These are phyloP conservation scores for Naganishia liquefaciens DNA, from an alignment of 1,284 basidiomycete genomes.

Conservation along the genomic window DNA sequence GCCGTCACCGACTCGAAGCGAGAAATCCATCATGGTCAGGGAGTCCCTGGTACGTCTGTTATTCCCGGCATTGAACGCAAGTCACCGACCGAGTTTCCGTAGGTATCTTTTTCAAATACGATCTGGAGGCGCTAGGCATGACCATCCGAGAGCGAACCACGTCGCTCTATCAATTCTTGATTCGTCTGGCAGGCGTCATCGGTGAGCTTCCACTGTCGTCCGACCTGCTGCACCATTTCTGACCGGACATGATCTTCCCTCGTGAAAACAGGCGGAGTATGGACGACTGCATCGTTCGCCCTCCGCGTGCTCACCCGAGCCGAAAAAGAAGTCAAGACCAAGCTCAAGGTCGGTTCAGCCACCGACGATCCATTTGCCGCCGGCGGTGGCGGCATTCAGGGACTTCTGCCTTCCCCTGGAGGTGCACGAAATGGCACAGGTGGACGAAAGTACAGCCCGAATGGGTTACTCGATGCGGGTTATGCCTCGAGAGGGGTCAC, in stretches of 20 bases:
- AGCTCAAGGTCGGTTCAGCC: conserved; percentile 33
- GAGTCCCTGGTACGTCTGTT: conserved; percentile 62
- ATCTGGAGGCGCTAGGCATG: conserved; percentile 85
- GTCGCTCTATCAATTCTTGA: conserved; percentile 74
- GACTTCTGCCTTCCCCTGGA: not conserved
- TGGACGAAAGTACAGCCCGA: conserved; percentile 3
- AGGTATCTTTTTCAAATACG: conserved; percentile 96
- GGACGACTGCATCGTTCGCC: conserved; percentile 54
- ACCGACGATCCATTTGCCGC: conserved; percentile 6
- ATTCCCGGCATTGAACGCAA: not conserved
- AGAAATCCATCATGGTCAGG: conserved; percentile 70
- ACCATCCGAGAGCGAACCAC: conserved; percentile 85
- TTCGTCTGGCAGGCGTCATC: conserved; percentile 61
- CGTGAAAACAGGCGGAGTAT: conserved; percentile 49
- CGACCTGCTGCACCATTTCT: not conserved
- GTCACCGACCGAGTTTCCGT: not conserved
- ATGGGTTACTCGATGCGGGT: not conserved
- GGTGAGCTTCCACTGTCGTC: conserved; percentile 41
- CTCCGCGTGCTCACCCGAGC: conserved; percentile 52
- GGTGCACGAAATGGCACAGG: conserved; percentile 11
- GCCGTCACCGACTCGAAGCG: conserved; percentile 91
- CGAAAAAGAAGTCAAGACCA: conserved; percentile 48
- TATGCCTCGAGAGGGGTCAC: not conserved
- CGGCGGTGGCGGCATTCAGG: not conserved
- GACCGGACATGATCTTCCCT: not conserved